These are phyloP conservation scores for Cladorrhinum samala DNA, from an alignment of 495 filamentous ascomycete species.

Conservation along the genomic window DNA sequence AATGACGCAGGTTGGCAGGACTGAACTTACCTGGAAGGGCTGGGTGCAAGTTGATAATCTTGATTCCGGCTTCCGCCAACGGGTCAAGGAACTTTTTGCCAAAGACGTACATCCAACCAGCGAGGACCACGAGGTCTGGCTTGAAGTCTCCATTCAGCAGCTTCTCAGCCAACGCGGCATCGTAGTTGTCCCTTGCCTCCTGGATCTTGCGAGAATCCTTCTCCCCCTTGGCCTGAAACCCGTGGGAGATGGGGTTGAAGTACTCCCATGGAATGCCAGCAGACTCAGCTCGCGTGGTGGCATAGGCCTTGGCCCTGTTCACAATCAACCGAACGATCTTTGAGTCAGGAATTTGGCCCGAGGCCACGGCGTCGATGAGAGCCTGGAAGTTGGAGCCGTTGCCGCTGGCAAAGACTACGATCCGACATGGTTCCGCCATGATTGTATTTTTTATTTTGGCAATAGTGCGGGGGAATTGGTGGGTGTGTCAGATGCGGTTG, in stretches of 20 bases:
- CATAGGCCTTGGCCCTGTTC: constrained; percentile 75
- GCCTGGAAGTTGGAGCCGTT: constrained; percentile 86
- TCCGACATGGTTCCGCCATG: constrained; percentile 29
- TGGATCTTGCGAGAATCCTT: constrained; percentile 49
- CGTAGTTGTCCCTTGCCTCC: constrained; percentile 62
- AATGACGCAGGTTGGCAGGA: no score
- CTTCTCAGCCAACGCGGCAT: constrained; percentile 68
- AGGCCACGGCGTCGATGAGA: constrained; percentile 66
- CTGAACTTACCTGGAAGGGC: constrained; percentile 51
- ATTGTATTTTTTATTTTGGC: not conserved
- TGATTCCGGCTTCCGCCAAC: constrained; percentile 51
- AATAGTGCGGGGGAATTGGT: not conserved
- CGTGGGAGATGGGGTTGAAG: constrained; percentile 71
- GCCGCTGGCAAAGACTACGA: constrained; percentile 52
- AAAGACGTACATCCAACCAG: constrained; percentile 65
- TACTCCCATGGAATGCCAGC: constrained; percentile 74
- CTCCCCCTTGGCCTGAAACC: constrained; percentile 49
- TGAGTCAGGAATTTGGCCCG: constrained; percentile 49
- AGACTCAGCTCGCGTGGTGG: constrained; percentile 62
- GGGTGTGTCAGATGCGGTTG: no score
- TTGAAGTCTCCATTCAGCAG: constrained; percentile 50
- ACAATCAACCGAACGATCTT: constrained; percentile 72
- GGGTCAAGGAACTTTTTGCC: constrained; percentile 51
- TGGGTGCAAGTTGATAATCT: constrained; percentile 84
- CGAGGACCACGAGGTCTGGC: constrained; percentile 64